These are phyloP conservation scores for Mallotus repandus DNA, from an alignment of 441 rosid species.

Conservation along the genomic window DNA sequence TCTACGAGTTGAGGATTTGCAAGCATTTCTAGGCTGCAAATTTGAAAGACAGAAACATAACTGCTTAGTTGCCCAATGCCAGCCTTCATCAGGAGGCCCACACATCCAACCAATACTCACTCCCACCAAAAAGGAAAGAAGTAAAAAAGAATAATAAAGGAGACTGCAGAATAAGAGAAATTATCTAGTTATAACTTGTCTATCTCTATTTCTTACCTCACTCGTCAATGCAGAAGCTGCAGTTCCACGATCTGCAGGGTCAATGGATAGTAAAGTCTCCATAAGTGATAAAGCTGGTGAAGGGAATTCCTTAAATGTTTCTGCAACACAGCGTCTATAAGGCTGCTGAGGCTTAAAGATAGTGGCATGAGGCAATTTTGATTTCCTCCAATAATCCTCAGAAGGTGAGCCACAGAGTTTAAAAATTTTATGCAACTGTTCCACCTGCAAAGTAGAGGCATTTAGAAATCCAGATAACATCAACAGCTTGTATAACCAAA, in stretches of 20 bases:
- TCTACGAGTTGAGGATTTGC: not conserved
- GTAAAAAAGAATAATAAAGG: not conserved
- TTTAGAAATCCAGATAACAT: not conserved
- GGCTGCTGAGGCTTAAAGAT: slow-evolving; percentile 96
- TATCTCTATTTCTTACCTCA: slow-evolving; percentile 50
- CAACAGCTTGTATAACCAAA: not conserved
- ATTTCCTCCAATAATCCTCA: slow-evolving; percentile 90
- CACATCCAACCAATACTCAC: not conserved
- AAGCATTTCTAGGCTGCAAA: not conserved
- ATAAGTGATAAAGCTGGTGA: slow-evolving; percentile 78
- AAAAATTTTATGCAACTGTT: slow-evolving; percentile 95
- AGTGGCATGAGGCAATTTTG: slow-evolving; percentile 93
- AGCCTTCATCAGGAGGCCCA: not conserved
- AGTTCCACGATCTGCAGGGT: slow-evolving; percentile 89
- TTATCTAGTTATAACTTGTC: not conserved
- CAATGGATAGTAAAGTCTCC: slow-evolving; percentile 81
- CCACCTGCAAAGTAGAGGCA: slow-evolving; percentile 60
- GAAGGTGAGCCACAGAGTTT: slow-evolving; percentile 97
- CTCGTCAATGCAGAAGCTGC: slow-evolving; percentile 73
- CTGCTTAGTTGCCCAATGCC: not conserved
- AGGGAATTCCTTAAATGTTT: slow-evolving; percentile 92
- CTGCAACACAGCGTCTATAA: slow-evolving; percentile 78
- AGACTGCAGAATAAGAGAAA: not conserved
- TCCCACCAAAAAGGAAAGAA: not conserved
- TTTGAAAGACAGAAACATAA: not conserved